Base-by-base conservation (phyloP, 225 moss, liverwort and hornwort genomes). In the Sphagnum contortum region DNA sequence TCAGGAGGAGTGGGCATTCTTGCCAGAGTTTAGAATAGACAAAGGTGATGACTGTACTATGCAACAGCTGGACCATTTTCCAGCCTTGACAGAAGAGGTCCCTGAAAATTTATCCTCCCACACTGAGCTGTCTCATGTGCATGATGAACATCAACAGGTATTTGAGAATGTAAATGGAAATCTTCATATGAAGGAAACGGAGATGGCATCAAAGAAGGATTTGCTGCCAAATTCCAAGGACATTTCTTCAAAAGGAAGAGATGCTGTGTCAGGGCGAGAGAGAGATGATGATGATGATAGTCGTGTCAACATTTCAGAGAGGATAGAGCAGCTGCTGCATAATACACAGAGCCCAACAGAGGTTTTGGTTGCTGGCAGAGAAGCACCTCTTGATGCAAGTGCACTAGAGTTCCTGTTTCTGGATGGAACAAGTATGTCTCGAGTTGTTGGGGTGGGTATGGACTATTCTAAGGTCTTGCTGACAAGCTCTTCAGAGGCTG, bases 401-500 rank as follows among this genome's bases (percentile, higher is more conserved):
- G 49, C 47, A 47, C 9, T 67, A 0, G 67, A 67, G 67, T 67
- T 67, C 12, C 3, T 57, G 11, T 67, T 67, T 50, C 14, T 67
- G 48, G 67, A 67, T 44, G 67, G 48, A 12, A 46, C 47, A 48
- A 67, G 67, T 48, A 67, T 67, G 67, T 67, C 67, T 8, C 13
- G 58, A 6, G 57, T 59, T 4, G 13, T 67, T 59, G 67, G 67
- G n/a, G 57, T 67, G 56, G 67, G 67, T 47, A 47, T 67, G 14
- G 67, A 67, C 14, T 48, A 67, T 57, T 57, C 67, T 2, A 67
- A 67, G 50, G 67, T 67, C 56, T 57, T 57, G 47, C 13, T 67
- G 57, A 67, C 57, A 9, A 57, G 58, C 49, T 46, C 11, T 12
- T 12, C 58, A 6, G 57, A 44, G 3, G 49, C 29, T 48, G 67